These are phyloP conservation scores for Lipomyces mesembrius DNA, from an alignment of 805 yeast species.

Conservation along the genomic window DNA sequence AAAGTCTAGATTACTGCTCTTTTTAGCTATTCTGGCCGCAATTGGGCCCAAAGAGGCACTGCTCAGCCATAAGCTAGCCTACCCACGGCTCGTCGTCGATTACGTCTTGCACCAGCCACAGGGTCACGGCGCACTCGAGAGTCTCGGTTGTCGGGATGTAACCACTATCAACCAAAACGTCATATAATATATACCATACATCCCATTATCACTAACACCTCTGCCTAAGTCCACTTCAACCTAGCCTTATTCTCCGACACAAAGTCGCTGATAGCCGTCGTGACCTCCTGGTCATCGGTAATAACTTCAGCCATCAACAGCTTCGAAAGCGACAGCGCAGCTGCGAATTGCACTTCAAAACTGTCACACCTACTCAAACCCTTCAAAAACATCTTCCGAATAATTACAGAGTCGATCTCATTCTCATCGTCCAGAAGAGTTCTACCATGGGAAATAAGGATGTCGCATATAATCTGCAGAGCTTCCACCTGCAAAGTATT, in stretches of 20 bases:
- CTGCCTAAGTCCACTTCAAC: constrained; percentile 1
- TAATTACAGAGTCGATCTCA: constrained; percentile 25
- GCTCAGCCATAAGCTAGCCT: too few species aligned
- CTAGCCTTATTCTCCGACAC: background rate
- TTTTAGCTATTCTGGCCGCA: too few species aligned
- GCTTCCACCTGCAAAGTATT: constrained; percentile 66
- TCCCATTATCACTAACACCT: background rate
- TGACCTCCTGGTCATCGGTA: constrained; percentile 58
- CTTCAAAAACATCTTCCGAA: constrained; percentile 45
- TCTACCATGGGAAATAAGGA: constrained; percentile 76
- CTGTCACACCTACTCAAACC: constrained; percentile 45
- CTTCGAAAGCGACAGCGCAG: constrained; percentile 87
- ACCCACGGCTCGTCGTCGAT: too few species aligned
- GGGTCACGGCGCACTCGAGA: too few species aligned
- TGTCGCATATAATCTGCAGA: constrained; percentile 73
- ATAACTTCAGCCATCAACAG: constrained; percentile 76
- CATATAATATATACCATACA: too few species aligned
- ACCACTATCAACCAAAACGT: too few species aligned
- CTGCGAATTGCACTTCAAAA: constrained; percentile 73
- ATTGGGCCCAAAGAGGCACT: too few species aligned
- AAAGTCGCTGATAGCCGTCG: constrained; percentile 14
- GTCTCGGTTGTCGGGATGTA: too few species aligned
- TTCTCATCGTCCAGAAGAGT: constrained; percentile 58
- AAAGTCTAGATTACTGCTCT: too few species aligned
- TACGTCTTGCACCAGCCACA: background rate